Evolutionary conservation across 2,329 filamentous ascomycete species (phyloP).

Genomic region (Blastomyces parvus): DNA sequence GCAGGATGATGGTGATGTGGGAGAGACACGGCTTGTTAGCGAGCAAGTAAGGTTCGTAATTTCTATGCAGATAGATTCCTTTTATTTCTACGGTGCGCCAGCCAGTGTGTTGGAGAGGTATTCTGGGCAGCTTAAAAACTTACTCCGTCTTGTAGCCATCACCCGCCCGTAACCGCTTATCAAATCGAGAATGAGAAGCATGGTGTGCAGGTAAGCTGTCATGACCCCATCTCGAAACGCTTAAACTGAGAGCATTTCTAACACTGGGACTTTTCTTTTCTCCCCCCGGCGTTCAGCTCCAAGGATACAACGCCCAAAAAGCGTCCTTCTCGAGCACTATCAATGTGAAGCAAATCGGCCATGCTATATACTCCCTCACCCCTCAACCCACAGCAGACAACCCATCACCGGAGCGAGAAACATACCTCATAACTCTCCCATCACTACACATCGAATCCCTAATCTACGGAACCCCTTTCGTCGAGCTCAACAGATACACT

Average conservation of each 20-base stretch:
- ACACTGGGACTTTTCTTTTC: background rate
- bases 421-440: conserved; percentile 84
- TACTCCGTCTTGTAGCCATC: conserved; percentile 49
- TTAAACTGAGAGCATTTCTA: background rate
- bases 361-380: conserved; percentile 66
- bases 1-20: conserved; percentile 59
- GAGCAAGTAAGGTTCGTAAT: conserved; percentile 68
- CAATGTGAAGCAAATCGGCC: conserved; percentile 87
- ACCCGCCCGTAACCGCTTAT: conserved; percentile 91
- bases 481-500: conserved; percentile 77
- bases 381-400: conserved; percentile 44
- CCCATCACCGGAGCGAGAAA: conserved; percentile 42
- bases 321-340: conserved; percentile 91
- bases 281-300: conserved; percentile 31
- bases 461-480: conserved; percentile 63
- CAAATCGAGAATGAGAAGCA: conserved; percentile 79
- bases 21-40: conserved; percentile 76
- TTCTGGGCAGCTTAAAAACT: background rate
- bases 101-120: background rate
- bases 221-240: background rate
- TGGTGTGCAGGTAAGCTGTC: conserved; percentile 50
- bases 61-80: no score
- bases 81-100: no score
- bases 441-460: conserved; percentile 88
- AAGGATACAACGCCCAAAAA: conserved; percentile 93